phyloP scores from a whole-genome alignment of 768 basidiomycete genomes.

The Daedaleopsis nitida region DNA sequence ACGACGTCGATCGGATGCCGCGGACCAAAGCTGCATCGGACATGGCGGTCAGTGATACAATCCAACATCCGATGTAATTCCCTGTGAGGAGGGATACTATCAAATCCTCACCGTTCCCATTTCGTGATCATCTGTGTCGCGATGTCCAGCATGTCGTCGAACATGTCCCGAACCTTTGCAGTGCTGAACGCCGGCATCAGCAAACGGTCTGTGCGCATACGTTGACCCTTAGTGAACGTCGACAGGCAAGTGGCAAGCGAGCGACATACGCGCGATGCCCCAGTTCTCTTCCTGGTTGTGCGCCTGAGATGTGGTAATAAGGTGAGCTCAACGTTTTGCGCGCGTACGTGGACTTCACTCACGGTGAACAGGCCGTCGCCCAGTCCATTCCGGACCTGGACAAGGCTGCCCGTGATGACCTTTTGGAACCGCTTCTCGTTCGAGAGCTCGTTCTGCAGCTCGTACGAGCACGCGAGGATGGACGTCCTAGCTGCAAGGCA shows the following conservation, averaged over 20 bases:
- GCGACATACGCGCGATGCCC: constrained; percentile 44
- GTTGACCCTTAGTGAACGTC: neutral
- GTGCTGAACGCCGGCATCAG: constrained; percentile 47
- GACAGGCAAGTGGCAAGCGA: neutral
- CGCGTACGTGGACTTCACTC: neutral
- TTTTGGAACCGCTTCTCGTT: constrained; percentile 48
- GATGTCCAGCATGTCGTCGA: constrained; percentile 50
- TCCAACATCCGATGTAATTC: too few relatives aligned
- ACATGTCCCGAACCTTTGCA: constrained; percentile 45
- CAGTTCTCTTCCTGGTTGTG: constrained; percentile 47
- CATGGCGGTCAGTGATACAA: neutral
- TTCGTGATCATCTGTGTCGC: constrained; percentile 44
- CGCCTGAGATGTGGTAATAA: constrained; percentile 24
- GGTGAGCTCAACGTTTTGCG: neutral
- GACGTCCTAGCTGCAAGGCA: constrained; percentile 27
- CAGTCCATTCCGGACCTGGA: constrained; percentile 38
- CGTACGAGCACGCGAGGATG: constrained; percentile 37
- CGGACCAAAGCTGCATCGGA: constrained; percentile 42
- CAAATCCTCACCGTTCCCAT: constrained; percentile 39
- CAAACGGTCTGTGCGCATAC: constrained; percentile 34
- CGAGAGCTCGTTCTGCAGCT: constrained; percentile 42
- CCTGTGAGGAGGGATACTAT: too few relatives aligned
- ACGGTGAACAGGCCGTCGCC: constrained; percentile 47
- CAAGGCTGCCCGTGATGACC: constrained; percentile 35
- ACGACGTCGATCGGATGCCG: constrained; percentile 42